Evolutionary conservation across 2,329 filamentous ascomycete genomes (phyloP), one percentile per base, ranked within the genome.

Genomic region (Paramyrothecium sp.): DNA sequence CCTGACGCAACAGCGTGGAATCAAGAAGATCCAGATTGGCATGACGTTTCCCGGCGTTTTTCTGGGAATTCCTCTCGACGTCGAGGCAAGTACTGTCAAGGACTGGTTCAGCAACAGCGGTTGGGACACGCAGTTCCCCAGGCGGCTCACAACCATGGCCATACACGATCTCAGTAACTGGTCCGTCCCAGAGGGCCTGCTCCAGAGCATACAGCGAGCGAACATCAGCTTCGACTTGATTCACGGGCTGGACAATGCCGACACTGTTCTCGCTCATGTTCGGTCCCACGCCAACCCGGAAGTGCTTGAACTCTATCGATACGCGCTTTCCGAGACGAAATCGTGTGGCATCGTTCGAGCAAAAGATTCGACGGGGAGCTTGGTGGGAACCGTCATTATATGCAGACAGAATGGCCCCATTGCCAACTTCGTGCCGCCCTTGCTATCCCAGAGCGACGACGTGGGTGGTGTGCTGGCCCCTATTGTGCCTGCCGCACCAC

Each of bases 31-130:
- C 34, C 92, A 96, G 69, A 83, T 97, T 0, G 94, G 93, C 1
- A 87, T 87, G 46, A 83, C 89, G 1, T 85, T 96, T 34, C 93
- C 93, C 0, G 90, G 88, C n/a, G 86, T 96, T 22, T 97, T 93
- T 67, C 84, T 91, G 0, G 94, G 93, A 0, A 90, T 97, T 11
- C 92, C 93, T 0, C 75, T 81, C 2, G 79, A 82, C 4, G 78
- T 82, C 2, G 70, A 73, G 44, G 65, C 69, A 33, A 71, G 80
- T 52, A 75, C 75, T 19, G 70, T 79, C 44, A 84, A 82, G 62
- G 86, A 90, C 49, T 98, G 93, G 93, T 97, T 97, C 71, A 85
- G 88, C n/a, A 91, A 89, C 62, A 83, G 92, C 51, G 93, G 94
- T 16, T 97, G 93, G 93, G 92, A 96, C 66, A 89, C 79, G 0